A percentile compares a stretch with the other conserved stretches of the same genome.
Conservation (phyloP, 78 protist species). For the Chrysochromulina parva region DNA sequence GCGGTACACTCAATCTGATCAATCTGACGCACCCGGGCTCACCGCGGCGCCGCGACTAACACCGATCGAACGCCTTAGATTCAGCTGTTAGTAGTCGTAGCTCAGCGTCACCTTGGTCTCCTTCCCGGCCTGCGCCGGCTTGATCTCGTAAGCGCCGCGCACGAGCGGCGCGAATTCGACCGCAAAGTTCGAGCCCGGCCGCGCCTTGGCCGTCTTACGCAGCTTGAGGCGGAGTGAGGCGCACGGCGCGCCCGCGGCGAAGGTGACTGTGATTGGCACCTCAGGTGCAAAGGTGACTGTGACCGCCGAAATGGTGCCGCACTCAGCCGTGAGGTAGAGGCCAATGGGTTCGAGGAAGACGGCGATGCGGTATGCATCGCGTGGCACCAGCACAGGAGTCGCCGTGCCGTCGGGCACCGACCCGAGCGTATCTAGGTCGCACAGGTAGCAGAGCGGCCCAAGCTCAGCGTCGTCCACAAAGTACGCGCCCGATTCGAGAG, state of each 20-base stretch:
- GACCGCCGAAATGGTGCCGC: not conserved
- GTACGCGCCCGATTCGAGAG: slow-evolving; percentile 9
- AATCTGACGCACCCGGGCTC: too few relatives aligned
- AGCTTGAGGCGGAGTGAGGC: too few relatives aligned
- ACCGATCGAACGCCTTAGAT: too few relatives aligned
- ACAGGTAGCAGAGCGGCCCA: not conserved
- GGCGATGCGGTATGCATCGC: not conserved
- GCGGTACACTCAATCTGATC: too few relatives aligned
- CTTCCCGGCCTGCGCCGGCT: too few relatives aligned
- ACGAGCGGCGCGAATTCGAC: too few relatives aligned
- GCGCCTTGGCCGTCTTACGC: too few relatives aligned
- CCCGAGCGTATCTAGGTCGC: not conserved
- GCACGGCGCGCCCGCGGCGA: not conserved
- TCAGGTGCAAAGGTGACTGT: not conserved
- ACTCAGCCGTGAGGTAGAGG: not conserved
- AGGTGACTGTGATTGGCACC: not conserved
- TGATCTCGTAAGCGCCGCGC: too few relatives aligned
- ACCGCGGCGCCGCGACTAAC: too few relatives aligned
- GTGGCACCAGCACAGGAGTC: not conserved
- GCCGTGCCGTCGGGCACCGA: not conserved
- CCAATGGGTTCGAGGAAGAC: not conserved
- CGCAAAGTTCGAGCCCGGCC: too few relatives aligned
- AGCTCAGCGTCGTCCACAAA: not conserved
- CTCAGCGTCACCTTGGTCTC: too few relatives aligned
- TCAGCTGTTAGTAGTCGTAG: too few relatives aligned